Evolutionary conservation across 2,329 filamentous ascomycete species (phyloP), one percentile per base, ranked within the genome.

Genomic region (Ophiostoma populinum): DNA sequence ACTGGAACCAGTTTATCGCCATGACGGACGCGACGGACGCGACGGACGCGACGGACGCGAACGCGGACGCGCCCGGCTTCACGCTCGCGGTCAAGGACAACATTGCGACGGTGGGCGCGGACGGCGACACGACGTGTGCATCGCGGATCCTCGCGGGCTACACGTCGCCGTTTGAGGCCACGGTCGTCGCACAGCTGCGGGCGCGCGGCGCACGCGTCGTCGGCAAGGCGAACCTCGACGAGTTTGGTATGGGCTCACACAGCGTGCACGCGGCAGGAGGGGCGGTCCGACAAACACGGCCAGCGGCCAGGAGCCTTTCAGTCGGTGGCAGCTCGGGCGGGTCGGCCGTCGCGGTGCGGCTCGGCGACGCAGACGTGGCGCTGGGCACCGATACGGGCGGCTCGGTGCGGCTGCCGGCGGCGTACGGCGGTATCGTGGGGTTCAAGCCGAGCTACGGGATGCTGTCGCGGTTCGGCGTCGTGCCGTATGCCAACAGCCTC

Each of bases 351-450:
- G 82, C 83, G 11, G 81, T 95, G 24, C 72, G 69, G 15, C 62
- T 66, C 1, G 67, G 67, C 16, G 57, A 63, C 4, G 65, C 61
- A 1, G 59, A 69, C 18, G 38, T 73, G 24, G 85, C 85, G 7
- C 58, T 98, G 19, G 90, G 90, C 13, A 95, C 90, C 15, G 90
- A 98, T 51, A 98, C 86, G 0, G 86, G 86, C 43, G 86, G 86
- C 11, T 92, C 81, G 2, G 78, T 94, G 32, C 67, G 86, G 39
- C 64, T 94, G 32, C 86, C 86, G 0, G 86, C 86, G 11, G 81
- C 86, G 2, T 94, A 92, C 51, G 85, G 78, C 7, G 80, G 80
- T 4, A 67, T 76, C 1, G 66, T 87, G 12, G 86, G 86, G 0
- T 92, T 86, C 56, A 93, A 94, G 55, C 86, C 86, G 2, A 90